Evolutionary conservation across 805 yeast genomes (phyloP), one percentile per base, ranked within the genome.

Genomic region (Teunomyces gatunensis): DNA sequence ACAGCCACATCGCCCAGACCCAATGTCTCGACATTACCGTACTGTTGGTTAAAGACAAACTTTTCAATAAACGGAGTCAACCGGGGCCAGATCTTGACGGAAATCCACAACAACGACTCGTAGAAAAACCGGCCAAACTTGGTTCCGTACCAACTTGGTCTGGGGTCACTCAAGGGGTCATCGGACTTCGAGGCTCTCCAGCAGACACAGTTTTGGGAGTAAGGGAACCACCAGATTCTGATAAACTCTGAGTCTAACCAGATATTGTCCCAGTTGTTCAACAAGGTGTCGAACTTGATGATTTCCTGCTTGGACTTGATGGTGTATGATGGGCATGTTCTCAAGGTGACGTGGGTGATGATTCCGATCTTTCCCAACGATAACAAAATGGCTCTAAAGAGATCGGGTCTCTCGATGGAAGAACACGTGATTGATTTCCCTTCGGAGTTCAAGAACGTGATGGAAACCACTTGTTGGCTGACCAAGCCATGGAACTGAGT

Each of bases 211-310:
- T 85, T 85, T 44, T 81, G 80, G 13, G 94, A 77, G 65, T 92
- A 94, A 1, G 99, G 98, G 67, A 87, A 94, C 98, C 98, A 94
- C 97, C 98, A 92, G 43, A 90, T 81, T 54, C 98, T 81, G 40
- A 90, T 85, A 60, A 83, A 92, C 68, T 92, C 99, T n/a, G 89
- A 78, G 41, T 89, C 83, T 3, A 87, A 80, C 96, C 97, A 92
- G 39, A 92, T 67, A 11, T 75, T 73, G 54, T 86, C 89, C 89
- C 96, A 89, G 50, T 81, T 74, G 11, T 73, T 69, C 55, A 92
- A 67, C 20, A 92, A 69, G 5, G 89, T 80, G 20, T 85, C 86
- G 59, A 92, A 89, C 23, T 81, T 72, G 57, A 92, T 83, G 32
- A 90, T 85, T 66, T 89, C 96, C 62, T 89, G 94, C 42, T 80